Base-by-base conservation (phyloP, 495 filamentous ascomycete species). In the Daldinia decipiens region DNA sequence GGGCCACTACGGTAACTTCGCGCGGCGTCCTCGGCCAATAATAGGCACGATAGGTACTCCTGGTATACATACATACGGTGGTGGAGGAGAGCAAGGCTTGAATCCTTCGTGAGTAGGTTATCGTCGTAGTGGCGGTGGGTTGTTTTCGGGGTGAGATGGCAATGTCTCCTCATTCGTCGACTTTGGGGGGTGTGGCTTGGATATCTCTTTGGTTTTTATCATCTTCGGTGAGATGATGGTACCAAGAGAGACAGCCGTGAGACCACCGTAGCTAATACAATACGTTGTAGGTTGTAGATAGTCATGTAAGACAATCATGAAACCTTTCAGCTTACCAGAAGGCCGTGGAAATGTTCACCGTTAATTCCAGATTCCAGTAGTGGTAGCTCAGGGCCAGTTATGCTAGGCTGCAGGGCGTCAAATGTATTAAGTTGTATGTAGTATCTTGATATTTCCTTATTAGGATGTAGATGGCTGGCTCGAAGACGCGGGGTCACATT, bases 61-160 rank as follows among this genome's bases (percentile, higher is more conserved):
- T 64, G 17, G 55, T 56, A 39, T 65, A 57, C 65, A 39, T 65
- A 57, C 65, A 53, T 60, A 24, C 32, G 34, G 64, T 60, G 19
- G 55, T 65, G 53, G 54, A 73, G 70, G 45, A 52, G 31, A 15
- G 64, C 70, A 67, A 71, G 62, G 62, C 65, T 55, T 31, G 45
- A 58, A 73, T 73, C 70, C 70, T 69, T 73, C 65, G 29, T n/a
- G 58, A 59, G 54, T 52, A 62, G 31, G 50, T 59, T 26, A 65
- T 66, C 19, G 61, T 59, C 19, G 57, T 51, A 66, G 43, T 59
- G 57, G 58, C 64, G 65, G 70, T 72, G 60, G 63, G 56, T 31
- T 60, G 50, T 36, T 31, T 59, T 65, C 53, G 27, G 70, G 56
- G 61, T 73, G 57, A 69, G 62, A 73, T 61, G 47, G 36, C 31